Percentiles rank a stretch among this genome's conserved stretches.
Conservation (phyloP, 192 early-diverging fungal genomes). For the Coemansia sp. region DNA sequence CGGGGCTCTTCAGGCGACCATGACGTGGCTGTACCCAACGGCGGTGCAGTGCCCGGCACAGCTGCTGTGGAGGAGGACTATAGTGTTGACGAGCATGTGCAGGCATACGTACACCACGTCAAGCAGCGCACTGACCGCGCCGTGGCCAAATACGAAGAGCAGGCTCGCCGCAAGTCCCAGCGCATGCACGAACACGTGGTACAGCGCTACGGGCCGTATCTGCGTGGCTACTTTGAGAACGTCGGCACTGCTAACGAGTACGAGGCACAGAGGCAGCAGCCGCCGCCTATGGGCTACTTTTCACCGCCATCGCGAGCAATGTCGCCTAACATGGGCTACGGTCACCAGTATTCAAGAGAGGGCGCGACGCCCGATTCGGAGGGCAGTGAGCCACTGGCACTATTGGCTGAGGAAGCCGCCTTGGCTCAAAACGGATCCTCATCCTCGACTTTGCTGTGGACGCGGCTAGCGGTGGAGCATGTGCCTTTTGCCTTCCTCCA, state of each 20-base stretch:
- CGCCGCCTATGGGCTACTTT: conserved; percentile 49
- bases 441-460: conserved; percentile 17
- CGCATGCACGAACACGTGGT: conserved; percentile 51
- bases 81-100: conserved; percentile 45
- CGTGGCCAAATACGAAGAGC: conserved; percentile 45
- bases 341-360: not conserved
- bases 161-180: conserved; percentile 37
- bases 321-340: conserved; percentile 1
- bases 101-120: conserved; percentile 49
- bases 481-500: conserved; percentile 47
- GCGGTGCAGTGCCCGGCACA: not conserved
- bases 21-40: conserved; percentile 25
- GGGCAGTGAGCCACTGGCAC: conserved; percentile 24
- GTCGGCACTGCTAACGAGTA: conserved; percentile 13
- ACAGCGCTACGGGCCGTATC: conserved; percentile 46
- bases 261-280: conserved; percentile 13
- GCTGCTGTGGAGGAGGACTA: conserved; percentile 17
- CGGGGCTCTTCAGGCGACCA: conserved; percentile 11
- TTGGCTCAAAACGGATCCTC: not conserved
- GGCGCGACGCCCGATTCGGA: conserved; percentile 17
- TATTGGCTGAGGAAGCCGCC: conserved; percentile 18
- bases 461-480: conserved; percentile 31
- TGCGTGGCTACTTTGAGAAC: conserved; percentile 38
- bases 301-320: conserved; percentile 27
- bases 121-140: conserved; percentile 47